Evolutionary conservation across 805 yeast genomes (phyloP).

Genomic region (Lipomyces spencermartinsiae): DNA sequence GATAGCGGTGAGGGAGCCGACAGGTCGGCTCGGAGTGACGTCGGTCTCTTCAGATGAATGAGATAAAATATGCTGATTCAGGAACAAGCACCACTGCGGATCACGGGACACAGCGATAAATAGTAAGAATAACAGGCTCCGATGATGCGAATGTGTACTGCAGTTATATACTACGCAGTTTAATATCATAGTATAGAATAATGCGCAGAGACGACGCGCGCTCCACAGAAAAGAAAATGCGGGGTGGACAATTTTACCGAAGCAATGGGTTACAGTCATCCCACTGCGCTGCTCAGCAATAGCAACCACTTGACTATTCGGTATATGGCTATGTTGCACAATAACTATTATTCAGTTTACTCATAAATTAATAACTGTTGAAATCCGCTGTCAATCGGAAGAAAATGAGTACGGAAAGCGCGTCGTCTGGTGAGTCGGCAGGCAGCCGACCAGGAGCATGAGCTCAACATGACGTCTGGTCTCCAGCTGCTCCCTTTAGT

Average conservation of each 20-base stretch:
- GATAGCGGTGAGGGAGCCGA: neutral
- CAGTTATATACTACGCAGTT: neutral
- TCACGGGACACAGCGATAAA: neutral
- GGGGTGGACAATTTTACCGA: neutral
- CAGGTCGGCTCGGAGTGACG: neutral
- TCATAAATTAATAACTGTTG: neutral
- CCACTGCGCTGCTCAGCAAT: neutral
- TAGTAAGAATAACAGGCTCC: neutral
- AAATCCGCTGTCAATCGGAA: neutral
- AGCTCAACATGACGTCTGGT: neutral
- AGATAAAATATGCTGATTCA: too few relatives aligned
- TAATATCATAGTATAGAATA: neutral
- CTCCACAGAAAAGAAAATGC: neutral
- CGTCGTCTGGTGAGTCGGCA: neutral
- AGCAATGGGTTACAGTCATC: neutral
- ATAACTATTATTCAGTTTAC: neutral
- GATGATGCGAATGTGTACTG: neutral
- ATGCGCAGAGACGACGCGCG: neutral
- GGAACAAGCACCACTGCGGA: neutral
- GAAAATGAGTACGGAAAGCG: neutral
- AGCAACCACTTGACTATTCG: neutral
- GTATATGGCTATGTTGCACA: too few relatives aligned
- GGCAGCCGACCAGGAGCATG: neutral
- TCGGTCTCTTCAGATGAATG: neutral
- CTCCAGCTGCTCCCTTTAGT: constrained; percentile 3